Base-by-base conservation (phyloP, 768 basidiomycete genomes). In the Kwoniella shandongensis region DNA sequence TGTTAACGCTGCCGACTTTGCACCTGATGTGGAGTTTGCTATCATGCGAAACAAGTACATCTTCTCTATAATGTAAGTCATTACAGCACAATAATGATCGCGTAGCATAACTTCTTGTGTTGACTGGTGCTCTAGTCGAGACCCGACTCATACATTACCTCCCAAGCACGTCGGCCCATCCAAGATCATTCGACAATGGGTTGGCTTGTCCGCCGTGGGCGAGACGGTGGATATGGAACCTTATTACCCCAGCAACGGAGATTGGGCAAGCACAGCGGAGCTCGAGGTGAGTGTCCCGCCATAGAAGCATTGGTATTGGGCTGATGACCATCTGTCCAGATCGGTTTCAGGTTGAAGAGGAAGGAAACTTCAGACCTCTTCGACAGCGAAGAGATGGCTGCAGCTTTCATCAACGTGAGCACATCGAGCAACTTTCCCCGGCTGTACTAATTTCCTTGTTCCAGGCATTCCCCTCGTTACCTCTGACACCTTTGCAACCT, bases 101-200 rank as follows among this genome's bases (percentile, higher is more conserved):
- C n/a, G n/a, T n/a, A n/a, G n/a, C n/a, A n/a, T n/a, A n/a, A n/a
- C n/a, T n/a, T n/a, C n/a, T n/a, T n/a, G 17, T 27, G 32, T 41
- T 30, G 25, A 18, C n/a, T 29, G 23, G 13, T 44, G 12, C 42
- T 38, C 2, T 66, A 93, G 90, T 44, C 86, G 89, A 62, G 90
- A 93, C 66, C 84, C 86, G 58, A 88, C 88, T 1, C 83, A 83
- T 4, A 85, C 83, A 59, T 73, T 99, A 3, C 77, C 78, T 4
- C 84, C 84, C 0, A 87, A 89, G 2, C 77, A 79, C 1, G 81
- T 98, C 26, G 91, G 87, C n/a, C 85, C 86, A 5, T 87, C 88
- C 26, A 81, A 84, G 22, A 78, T 84, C 57, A 89, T 91, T 57
- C 84, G 96, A 10, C 85, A 89, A 78, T 99, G 91, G 91, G 87